Evolutionary conservation across 768 basidiomycete species (phyloP).

Genomic region (Gymnopilus junonius): DNA sequence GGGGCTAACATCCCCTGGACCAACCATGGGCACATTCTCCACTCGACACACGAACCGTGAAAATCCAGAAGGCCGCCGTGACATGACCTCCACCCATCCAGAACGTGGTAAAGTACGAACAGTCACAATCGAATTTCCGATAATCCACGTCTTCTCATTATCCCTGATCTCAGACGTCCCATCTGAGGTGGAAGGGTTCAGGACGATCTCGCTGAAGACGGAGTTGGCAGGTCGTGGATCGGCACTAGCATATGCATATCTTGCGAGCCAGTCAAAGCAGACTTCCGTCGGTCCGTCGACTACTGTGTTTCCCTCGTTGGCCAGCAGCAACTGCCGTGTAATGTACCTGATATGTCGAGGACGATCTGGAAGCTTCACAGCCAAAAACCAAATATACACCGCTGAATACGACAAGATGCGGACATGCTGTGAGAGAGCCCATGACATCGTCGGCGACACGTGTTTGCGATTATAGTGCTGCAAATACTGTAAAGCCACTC

Average conservation of each 20-base stretch:
- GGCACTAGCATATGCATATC: slow-evolving; percentile 93
- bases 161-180: slow-evolving; percentile 32
- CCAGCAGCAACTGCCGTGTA: slow-evolving; percentile 81
- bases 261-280: slow-evolving; percentile 96
- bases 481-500: slow-evolving; percentile 91
- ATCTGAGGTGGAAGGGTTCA: slow-evolving; percentile 40
- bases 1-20: slow-evolving; percentile 82
- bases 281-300: slow-evolving; percentile 94
- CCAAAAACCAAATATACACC: slow-evolving; percentile 95
- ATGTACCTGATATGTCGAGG: slow-evolving; percentile 85
- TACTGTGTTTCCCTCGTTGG: slow-evolving; percentile 73
- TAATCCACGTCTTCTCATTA: slow-evolving; percentile 80
- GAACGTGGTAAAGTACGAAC: slow-evolving; percentile 70
- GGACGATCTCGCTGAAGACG: slow-evolving; percentile 77
- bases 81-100: slow-evolving; percentile 90
- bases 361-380: slow-evolving; percentile 81
- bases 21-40: slow-evolving; percentile 88
- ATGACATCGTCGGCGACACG: slow-evolving; percentile 63
- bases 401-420: slow-evolving; percentile 88
- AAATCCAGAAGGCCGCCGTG: slow-evolving; percentile 87
- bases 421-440: slow-evolving; percentile 91
- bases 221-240: slow-evolving; percentile 89
- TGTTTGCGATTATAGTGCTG: slow-evolving; percentile 81
- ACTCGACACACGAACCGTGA: slow-evolving; percentile 83
- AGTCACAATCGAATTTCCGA: slow-evolving; percentile 85